Base-by-base conservation (phyloP, 768 basidiomycete species). In the Nidula microcarpa region DNA sequence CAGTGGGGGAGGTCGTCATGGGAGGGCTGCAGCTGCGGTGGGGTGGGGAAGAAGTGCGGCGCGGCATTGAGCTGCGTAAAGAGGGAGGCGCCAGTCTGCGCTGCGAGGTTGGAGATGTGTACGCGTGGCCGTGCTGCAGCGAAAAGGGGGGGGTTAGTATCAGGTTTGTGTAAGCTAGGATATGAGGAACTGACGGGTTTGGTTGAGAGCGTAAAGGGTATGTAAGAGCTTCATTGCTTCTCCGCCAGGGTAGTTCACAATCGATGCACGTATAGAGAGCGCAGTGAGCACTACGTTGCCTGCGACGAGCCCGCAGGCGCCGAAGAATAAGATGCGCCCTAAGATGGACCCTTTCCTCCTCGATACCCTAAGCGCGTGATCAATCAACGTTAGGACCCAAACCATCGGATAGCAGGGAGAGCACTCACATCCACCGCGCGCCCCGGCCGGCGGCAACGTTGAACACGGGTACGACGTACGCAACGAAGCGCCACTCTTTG, bases 401-500 rank as follows among this genome's bases (percentile, higher is more conserved):
- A 44, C 13, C 5, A 1, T 34, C 33, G 11, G 35, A 30, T 49
- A 44, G 5, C 33, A 44, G 44, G n/a, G 41, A 6, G 17, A 16
- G 47, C 23, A 58, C 88, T 57, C 68, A 95, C 90, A 94, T 65
- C 66, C 76, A 80, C 4, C 72, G 65, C 1, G 83, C 74, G 2
- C 84, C 86, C 13, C 84, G 67, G 0, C 94, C 87, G 1, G 90
- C 93, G 1, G 86, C 81, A 3, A 94, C 67, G 60, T 97, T 96
- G 67, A 93, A 74, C 2, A 83, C 63, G 0, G 95, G 94, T 0
- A 98, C 81, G 14, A 85, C 78, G 62, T 98, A 98, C 6, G 93
- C 79, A 53, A 98, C 75, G 68, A 99, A 99, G 6, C 97, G 81
- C 97, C 97, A 99, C 69, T 99, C 97, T 66, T 99, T 99, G 70